Conservation (phyloP, 2,329 filamentous ascomycete genomes). For the Cladosporium velox region DNA sequence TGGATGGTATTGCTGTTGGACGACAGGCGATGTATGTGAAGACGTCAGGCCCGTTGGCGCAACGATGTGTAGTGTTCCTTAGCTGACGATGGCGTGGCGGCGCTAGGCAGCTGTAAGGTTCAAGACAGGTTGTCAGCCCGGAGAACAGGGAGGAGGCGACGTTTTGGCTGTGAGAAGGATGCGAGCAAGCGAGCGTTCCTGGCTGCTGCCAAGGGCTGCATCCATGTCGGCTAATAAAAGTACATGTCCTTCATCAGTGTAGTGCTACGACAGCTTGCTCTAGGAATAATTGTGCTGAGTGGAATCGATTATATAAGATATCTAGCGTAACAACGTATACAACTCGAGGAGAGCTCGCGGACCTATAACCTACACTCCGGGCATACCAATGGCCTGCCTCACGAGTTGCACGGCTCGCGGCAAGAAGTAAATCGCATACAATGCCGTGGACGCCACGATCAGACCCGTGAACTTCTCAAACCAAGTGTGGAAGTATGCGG, state of each 20-base stretch:
- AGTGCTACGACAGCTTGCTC: background rate
- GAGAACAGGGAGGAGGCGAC: slow-evolving; percentile 1
- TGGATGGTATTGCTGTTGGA: background rate
- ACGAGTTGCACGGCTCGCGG: slow-evolving; percentile 47
- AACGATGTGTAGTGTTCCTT: background rate
- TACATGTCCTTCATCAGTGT: background rate
- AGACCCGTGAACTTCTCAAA: slow-evolving; percentile 75
- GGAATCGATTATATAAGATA: background rate
- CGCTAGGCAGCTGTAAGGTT: slow-evolving; percentile 6
- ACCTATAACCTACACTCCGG: slow-evolving; percentile 38
- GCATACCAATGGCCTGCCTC: slow-evolving; percentile 50
- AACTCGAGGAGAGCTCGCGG: background rate
- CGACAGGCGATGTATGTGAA: slow-evolving; percentile 4
- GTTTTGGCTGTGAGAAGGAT: slow-evolving; percentile 5
- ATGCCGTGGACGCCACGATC: slow-evolving; percentile 48
- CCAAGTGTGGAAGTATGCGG: slow-evolving; percentile 98
- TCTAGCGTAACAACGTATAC: background rate
- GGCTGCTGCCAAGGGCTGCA: background rate
- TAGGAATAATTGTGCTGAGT: background rate
- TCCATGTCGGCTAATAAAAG: background rate
- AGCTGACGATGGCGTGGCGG: slow-evolving; percentile 9
- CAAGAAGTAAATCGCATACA: slow-evolving; percentile 52
- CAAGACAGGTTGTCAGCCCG: slow-evolving; percentile 1
- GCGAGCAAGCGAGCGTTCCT: slow-evolving; percentile 1
- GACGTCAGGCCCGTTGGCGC: background rate